Evolutionary conservation across 2,329 filamentous ascomycete species (phyloP), one percentile per base, ranked within the genome.

Genomic region (Cladophialophora psammophila): DNA sequence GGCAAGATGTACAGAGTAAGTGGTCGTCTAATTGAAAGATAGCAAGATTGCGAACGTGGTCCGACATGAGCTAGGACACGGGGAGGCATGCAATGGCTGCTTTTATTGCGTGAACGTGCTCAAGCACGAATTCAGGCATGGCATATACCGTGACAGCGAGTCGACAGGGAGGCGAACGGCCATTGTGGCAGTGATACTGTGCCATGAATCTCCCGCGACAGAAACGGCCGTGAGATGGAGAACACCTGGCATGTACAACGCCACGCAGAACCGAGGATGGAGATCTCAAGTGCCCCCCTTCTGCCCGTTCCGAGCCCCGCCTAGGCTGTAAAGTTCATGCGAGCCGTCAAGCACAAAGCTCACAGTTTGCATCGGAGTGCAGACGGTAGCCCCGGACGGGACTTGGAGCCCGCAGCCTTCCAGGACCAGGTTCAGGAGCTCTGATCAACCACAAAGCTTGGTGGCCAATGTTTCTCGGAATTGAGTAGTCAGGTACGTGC

Each of bases 261-360:
- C 59, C 42, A 36, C 52, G 59, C 45, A 61, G 59, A 61, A 61
- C 36, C 59, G 59, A 61, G 34, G 31, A 34, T 60, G 59, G 48
- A 12, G 59, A 34, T 61, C 59, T 32, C 20, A 31, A 54, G 8
- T 12, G 53, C 12, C 50, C 42, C 45, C 32, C 45, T 48, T 40
- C 45, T 32, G 53, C 42, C 45, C 32, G 59, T 48, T 40, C 45
- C 42, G 53, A 45, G 42, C 45, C 58, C 45, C 15, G n/a, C 32
- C 15, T 48, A 52, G 10, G 48, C 34, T 15, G 15, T 7, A 26
- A 40, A 20, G 45, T 53, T 48, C 59, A 61, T 45, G 59, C 59
- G 59, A 61, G 38, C 13, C 8, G 31, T 36, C 45, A 18, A 12
- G 57, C 13, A 55, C 7, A 8, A 45, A 60, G 57, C 32, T 26